phyloP scores from a whole-genome alignment of 768 basidiomycete species.

The Jaapia argillacea region DNA sequence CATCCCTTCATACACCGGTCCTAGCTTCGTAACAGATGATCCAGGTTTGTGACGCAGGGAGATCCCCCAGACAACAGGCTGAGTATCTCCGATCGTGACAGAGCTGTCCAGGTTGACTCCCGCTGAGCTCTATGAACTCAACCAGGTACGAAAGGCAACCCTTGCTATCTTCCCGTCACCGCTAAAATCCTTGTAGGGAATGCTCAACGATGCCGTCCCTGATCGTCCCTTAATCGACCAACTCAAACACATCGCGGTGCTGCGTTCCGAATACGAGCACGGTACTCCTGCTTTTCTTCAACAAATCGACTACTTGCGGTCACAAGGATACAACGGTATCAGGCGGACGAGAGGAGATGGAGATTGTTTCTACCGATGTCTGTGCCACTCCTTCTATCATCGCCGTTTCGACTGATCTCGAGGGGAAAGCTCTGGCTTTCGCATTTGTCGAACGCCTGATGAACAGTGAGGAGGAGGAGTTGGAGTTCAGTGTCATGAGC shows the following conservation, averaged over 20 bases:
- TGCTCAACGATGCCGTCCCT: slow-evolving; percentile 28
- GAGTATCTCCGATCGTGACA: too few relatives aligned
- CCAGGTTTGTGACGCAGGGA: neutral
- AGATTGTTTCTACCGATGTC: slow-evolving; percentile 89
- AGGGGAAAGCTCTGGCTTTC: slow-evolving; percentile 61
- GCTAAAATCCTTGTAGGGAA: slow-evolving; percentile 17
- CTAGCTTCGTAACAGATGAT: neutral
- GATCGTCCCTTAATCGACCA: slow-evolving; percentile 44
- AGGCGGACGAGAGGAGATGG: slow-evolving; percentile 68
- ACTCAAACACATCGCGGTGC: slow-evolving; percentile 38
- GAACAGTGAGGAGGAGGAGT: slow-evolving; percentile 28
- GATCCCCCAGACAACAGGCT: too few relatives aligned
- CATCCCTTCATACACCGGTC: neutral
- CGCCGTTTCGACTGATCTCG: slow-evolving; percentile 6
- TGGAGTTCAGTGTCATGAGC: slow-evolving; percentile 33
- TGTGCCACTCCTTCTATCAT: slow-evolving; percentile 12
- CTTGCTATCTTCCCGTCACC: neutral
- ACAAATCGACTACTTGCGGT: slow-evolving; percentile 66
- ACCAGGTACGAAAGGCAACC: slow-evolving; percentile 26
- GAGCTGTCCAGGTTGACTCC: slow-evolving; percentile 23
- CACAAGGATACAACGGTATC: slow-evolving; percentile 53
- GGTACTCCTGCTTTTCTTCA: slow-evolving; percentile 49
- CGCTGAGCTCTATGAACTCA: slow-evolving; percentile 29
- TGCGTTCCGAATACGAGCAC: slow-evolving; percentile 60
- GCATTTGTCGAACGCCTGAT: slow-evolving; percentile 72